A percentile compares a stretch with the other conserved stretches of the same genome.
Evolutionary conservation across 164 flowering plant genomes (phyloP).

Genomic region (Santalum album): DNA sequence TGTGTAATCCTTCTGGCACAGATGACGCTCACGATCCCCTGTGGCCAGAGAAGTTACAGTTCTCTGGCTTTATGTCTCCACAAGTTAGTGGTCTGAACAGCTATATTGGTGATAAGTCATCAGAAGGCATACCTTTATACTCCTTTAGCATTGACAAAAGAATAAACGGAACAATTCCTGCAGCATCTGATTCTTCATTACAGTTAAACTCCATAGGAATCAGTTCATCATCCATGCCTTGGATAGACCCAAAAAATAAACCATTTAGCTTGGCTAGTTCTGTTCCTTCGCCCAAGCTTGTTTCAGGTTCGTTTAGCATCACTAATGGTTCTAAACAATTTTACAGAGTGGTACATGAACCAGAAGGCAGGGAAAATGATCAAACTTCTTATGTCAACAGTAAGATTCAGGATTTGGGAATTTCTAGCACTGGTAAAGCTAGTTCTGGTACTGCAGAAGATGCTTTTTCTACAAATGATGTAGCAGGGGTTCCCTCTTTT

Average conservation of each 20-base stretch:
- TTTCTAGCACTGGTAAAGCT: constrained; percentile 44
- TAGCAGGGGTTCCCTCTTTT: constrained; percentile 40
- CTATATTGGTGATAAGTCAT: constrained; percentile 54
- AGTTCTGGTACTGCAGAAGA: constrained; percentile 39
- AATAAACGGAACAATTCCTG: constrained; percentile 30
- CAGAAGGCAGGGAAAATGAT: constrained; percentile 64
- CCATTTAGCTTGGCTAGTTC: constrained; percentile 71
- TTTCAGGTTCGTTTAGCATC: constrained; percentile 71
- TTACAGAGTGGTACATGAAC: constrained; percentile 78
- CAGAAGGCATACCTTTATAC: constrained; percentile 91
- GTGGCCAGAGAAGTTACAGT: constrained; percentile 66
- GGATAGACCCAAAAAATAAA: constrained; percentile 66
- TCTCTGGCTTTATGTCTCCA: constrained; percentile 77
- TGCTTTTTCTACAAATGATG: constrained; percentile 37
- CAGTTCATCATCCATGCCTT: constrained; percentile 63
- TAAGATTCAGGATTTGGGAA: constrained; percentile 57
- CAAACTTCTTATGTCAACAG: constrained; percentile 33
- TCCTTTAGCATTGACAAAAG: constrained; percentile 73
- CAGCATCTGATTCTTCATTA: constrained; percentile 55
- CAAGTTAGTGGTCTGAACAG: constrained; percentile 57
- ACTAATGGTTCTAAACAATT: constrained; percentile 57
- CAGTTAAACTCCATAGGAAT: constrained; percentile 47
- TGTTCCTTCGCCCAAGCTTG: constrained; percentile 66
- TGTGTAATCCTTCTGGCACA: constrained; percentile 28
- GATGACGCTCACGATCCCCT: constrained; percentile 43